Evolutionary conservation across 768 basidiomycete species (phyloP), one percentile per base, ranked within the genome.

Genomic region (Kwoniella bestiolae): DNA sequence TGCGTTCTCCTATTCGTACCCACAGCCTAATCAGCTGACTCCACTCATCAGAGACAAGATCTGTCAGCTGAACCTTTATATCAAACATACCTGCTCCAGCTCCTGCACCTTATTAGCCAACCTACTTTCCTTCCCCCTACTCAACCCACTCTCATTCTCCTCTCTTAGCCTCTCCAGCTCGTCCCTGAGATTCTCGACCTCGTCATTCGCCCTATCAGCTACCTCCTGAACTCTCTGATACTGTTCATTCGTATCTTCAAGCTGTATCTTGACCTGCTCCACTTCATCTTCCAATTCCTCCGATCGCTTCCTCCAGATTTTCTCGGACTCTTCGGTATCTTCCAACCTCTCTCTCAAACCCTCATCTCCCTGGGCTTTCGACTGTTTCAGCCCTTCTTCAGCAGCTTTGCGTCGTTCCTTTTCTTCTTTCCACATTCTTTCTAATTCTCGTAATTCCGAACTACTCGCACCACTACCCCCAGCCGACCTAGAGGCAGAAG

Each of bases 241-340:
- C 60, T 74, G 70, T 57, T 79, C 74, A 31, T 46, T 52, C 45
- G 72, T 67, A 56, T 73, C 76, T 11, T 74, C 71, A 11, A 65
- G 14, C 25, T 21, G 65, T 44, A 56, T 76, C 67, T 79, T 66
- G 53, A 68, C 64, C 1, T 69, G 74, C 35, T 83, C 79, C 63
- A 80, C 70, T 65, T 81, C 78, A 41, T 79, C 79, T 60, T 82
- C 79, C 31, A 82, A 67, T 34, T 92, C 90, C 50, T 76, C 76
- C 14, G 70, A 61, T 34, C 67, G 35, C 34, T 66, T 29, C 45
- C 67, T 56, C 69, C 72, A 76, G 79, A 89, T 85, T 76, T 91
- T 91, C 69, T 94, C 92, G 75, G 91, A 79, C 0, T 85, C 88
- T 61, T 87, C 84, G 4, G 87, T 86, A 63, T 86, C 87, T 63